Base-by-base conservation (phyloP, 2,329 filamentous ascomycete species). In the Pseudocercospora cruenta region DNA sequence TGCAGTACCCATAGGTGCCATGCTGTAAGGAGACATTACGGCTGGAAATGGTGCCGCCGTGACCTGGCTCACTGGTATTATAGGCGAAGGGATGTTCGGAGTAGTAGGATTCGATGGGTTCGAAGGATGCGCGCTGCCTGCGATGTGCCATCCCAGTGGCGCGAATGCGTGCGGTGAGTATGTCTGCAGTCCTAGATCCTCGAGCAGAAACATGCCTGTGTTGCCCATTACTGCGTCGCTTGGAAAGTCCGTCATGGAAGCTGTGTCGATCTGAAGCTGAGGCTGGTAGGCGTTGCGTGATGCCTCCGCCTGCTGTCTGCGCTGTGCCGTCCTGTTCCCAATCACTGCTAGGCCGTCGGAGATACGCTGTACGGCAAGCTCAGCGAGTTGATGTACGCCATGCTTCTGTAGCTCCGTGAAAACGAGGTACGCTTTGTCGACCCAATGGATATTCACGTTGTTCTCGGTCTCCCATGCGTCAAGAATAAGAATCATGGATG, bases 401-500 rank as follows among this genome's bases (percentile, higher is more conserved):
- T 81, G 77, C 16, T 76, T 73, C 53, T 82, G 73, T 31, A 84
- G 74, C 31, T 81, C 76, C 8, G 73, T 68, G 69, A 84, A 84
- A 5, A 82, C 75, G 4, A 70, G 76, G 60, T 78, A 82, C 4
- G 78, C 79, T 55, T 79, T 74, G 65, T 82, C 77, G 4, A 82
- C 78, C 49, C 79, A 77, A 54, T 74, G 74, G 16, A 81, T 69
- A 19, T 78, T 75, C n/a, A 74, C 73, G 19, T 76, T 70, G 47
- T 79, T 76, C 19, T 75, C 75, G 1, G 78, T 79, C 70, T 84
- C 82, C 65, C 82, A 75, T 7, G 80, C 80, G 58, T 83, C 81
- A 1, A 83, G 74, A 1, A 83, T 74, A 6, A 85, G 71, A 22
- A 85, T 81, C 81, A 83, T 83, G 66, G 78, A 80, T 9, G 82